phyloP scores from a whole-genome alignment of 768 basidiomycete genomes.

The Rhodotorula sphaerocarpa region DNA sequence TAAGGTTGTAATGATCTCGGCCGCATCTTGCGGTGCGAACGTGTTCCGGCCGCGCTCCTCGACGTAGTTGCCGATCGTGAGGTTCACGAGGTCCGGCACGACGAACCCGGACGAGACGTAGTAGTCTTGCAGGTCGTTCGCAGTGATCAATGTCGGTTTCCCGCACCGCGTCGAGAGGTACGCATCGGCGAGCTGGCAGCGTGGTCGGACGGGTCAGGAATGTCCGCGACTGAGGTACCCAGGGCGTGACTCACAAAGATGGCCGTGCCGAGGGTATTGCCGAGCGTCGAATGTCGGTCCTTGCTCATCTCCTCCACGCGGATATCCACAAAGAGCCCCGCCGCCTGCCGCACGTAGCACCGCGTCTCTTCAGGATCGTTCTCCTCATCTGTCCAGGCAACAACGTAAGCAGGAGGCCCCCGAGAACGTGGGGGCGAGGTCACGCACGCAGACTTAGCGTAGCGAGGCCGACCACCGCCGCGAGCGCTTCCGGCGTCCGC shows the following conservation, averaged over 20 bases:
- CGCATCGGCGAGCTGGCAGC: constrained; percentile 14
- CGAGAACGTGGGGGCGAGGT: background rate
- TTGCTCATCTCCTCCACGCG: constrained; percentile 8
- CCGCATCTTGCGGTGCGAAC: background rate
- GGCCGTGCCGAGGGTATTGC: background rate
- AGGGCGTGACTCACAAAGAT: constrained; percentile 20
- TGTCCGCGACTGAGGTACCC: no score
- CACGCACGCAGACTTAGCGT: constrained; percentile 7
- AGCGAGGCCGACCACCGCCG: constrained; percentile 5
- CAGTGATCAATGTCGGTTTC: constrained; percentile 13
- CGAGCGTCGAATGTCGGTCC: background rate
- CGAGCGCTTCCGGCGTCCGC: constrained; percentile 1
- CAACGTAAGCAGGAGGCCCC: fast-evolving
- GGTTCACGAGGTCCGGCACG: constrained; percentile 22
- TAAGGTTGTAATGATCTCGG: constrained; percentile 3
- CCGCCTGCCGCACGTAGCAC: constrained; percentile 12
- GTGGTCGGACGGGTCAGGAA: background rate
- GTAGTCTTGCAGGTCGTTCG: constrained; percentile 17
- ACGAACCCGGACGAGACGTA: constrained; percentile 1
- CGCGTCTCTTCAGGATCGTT: constrained; percentile 4
- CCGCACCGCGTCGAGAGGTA: background rate
- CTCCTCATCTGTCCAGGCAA: constrained; percentile 15
- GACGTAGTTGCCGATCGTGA: background rate
- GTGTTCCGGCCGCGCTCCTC: background rate
- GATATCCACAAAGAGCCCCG: constrained; percentile 18